These are phyloP conservation scores for Pestalotiopsis sp. DNA, from an alignment of 2,329 filamentous ascomycete genomes.

Conservation along the genomic window DNA sequence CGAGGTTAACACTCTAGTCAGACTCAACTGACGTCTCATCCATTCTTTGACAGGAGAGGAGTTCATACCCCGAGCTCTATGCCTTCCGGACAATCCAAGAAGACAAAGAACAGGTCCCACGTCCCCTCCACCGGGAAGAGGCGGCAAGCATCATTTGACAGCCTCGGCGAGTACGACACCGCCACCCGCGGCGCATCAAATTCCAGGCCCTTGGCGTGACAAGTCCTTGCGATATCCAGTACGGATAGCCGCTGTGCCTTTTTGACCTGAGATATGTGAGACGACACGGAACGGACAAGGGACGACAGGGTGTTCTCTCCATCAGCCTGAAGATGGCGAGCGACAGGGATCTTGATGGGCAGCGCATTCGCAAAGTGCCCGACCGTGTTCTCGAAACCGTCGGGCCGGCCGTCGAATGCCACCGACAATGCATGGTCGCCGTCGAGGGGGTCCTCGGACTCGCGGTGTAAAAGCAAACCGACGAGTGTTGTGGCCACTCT, in stretches of 20 bases:
- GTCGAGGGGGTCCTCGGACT: background rate
- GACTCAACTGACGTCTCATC: too few species aligned
- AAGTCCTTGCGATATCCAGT: background rate
- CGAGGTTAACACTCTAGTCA: background rate
- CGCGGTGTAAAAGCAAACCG: background rate
- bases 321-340: background rate
- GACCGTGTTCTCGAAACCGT: background rate
- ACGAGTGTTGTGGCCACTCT: background rate
- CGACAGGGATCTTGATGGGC: background rate
- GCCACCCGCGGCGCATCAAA: background rate
- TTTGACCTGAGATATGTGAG: background rate
- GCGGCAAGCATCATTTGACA: background rate
- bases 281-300: background rate
- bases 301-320: background rate
- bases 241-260: background rate
- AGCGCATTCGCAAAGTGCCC: background rate
- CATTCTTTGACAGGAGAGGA: background rate
- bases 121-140: background rate
- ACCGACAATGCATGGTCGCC: background rate
- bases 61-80: background rate
- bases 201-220: background rate
- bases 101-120: background rate
- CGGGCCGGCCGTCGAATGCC: background rate
- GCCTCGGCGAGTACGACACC: background rate
- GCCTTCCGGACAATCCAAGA: background rate